phyloP scores from a whole-genome alignment of 2,329 filamentous ascomycete species.

The Plectosphaerella sp. region DNA sequence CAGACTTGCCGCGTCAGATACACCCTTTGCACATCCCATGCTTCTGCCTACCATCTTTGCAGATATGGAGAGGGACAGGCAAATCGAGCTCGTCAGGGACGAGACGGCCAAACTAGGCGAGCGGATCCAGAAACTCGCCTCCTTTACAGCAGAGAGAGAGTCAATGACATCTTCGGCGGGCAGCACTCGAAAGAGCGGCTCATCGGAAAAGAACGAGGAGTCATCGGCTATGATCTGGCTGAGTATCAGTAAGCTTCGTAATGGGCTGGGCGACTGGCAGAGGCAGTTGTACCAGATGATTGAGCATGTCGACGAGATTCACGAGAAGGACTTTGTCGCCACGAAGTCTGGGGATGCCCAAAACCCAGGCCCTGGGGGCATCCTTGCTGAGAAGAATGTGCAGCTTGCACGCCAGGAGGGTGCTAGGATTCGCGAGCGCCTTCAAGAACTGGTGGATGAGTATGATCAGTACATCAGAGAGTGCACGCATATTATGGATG shows the following conservation, averaged over 20 bases:
- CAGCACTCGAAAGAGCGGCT: background rate
- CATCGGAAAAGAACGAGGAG: background rate
- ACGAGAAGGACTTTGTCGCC: background rate
- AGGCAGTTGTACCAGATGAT: constrained; percentile 15
- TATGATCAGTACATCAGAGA: constrained; percentile 12
- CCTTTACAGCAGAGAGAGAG: background rate
- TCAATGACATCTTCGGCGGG: background rate
- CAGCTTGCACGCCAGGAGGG: constrained; percentile 3
- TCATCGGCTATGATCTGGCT: constrained; percentile 10
- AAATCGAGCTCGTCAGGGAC: background rate
- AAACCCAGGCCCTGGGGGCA: background rate
- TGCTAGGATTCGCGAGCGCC: constrained; percentile 5
- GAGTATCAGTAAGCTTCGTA: constrained; percentile 12
- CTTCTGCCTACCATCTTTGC: background rate
- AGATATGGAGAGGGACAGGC: background rate
- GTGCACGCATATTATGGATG: constrained; percentile 10
- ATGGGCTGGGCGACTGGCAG: constrained; percentile 13
- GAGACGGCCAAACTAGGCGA: background rate
- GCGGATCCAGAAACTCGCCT: background rate
- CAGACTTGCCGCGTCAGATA: background rate
- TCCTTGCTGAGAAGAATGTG: background rate
- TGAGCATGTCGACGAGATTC: constrained; percentile 8
- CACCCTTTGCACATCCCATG: background rate
- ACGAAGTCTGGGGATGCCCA: background rate
- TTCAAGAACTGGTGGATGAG: constrained; percentile 11